Evolutionary conservation across 495 filamentous ascomycete genomes (phyloP).

Genomic region (Aspergillus kassunensis): DNA sequence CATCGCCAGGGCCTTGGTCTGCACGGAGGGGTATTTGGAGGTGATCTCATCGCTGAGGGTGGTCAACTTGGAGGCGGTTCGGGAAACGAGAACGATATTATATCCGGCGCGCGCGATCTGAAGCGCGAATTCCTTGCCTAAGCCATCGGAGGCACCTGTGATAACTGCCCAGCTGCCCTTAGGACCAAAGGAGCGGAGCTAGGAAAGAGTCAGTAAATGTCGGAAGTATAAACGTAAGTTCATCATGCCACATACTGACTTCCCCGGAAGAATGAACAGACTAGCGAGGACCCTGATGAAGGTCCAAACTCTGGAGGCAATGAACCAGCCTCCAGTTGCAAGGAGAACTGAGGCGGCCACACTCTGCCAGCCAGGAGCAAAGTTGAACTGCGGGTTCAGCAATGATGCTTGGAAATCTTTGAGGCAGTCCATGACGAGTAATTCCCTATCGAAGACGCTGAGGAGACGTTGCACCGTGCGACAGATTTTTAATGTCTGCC

Average conservation of each 20-base stretch:
- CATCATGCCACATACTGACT: constrained; percentile 42
- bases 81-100: constrained; percentile 90
- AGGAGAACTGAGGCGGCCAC: constrained; percentile 34
- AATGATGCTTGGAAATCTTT: constrained; percentile 33
- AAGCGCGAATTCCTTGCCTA: constrained; percentile 93
- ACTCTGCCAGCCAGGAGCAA: constrained; percentile 38
- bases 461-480: background rate
- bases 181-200: constrained; percentile 88
- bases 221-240: background rate
- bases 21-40: constrained; percentile 54
- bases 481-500: background rate
- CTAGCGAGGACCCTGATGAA: constrained; percentile 64
- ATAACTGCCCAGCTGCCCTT: constrained; percentile 93
- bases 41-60: constrained; percentile 71
- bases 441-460: background rate
- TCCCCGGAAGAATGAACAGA: constrained; percentile 72
- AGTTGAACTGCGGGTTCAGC: constrained; percentile 33
- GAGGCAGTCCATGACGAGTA: constrained; percentile 32
- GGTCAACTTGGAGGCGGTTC: constrained; percentile 84
- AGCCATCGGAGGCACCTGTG: constrained; percentile 92
- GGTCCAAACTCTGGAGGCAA: constrained; percentile 53
- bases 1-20: constrained; percentile 78
- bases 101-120: constrained; percentile 89
- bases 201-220: background rate
- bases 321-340: constrained; percentile 55